Conservation (phyloP, 352 stramenopile genomes). For the Phytophthora citricola region DNA sequence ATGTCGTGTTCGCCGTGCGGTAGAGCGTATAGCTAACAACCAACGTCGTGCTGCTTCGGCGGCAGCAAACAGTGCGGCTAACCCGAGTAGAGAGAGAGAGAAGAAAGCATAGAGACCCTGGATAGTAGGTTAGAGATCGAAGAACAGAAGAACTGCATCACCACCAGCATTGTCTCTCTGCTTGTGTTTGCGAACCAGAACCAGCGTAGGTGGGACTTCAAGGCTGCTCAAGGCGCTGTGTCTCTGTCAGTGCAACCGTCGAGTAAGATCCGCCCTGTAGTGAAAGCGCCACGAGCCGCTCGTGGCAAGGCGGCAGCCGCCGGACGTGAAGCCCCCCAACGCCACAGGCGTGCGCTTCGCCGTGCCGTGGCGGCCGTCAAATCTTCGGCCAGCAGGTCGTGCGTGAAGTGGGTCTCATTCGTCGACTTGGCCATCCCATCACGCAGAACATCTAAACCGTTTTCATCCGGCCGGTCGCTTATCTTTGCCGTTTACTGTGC, state of each 20-base stretch:
- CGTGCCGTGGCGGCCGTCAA: too few species aligned
- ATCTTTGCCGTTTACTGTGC: constrained; percentile 10
- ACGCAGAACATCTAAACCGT: too few species aligned
- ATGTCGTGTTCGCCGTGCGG: constrained; percentile 36
- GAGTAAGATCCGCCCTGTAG: constrained; percentile 19
- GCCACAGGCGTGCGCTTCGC: too few species aligned
- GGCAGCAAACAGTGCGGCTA: constrained; percentile 5
- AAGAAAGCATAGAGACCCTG: constrained; percentile 12
- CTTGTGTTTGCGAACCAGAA: constrained; percentile 15
- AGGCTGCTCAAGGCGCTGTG: constrained; percentile 4
- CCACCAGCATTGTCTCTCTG: constrained; percentile 14
- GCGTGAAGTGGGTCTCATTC: too few species aligned
- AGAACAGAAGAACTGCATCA: constrained; percentile 27
- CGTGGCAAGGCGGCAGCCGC: background rate
- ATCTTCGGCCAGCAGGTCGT: too few species aligned
- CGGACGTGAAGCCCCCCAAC: constrained; percentile 32
- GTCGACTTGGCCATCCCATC: too few species aligned
- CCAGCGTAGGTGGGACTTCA: constrained; percentile 18
- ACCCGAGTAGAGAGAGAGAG: constrained; percentile 19
- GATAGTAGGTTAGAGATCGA: constrained; percentile 20
- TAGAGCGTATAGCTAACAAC: constrained; percentile 23
- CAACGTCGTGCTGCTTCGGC: constrained; percentile 5
- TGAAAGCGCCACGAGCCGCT: constrained; percentile 3
- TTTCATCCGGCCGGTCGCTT: background rate
- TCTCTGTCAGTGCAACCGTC: constrained; percentile 14